Base-by-base conservation (phyloP, 805 yeast species). In the Priceomyces haplophilus region DNA sequence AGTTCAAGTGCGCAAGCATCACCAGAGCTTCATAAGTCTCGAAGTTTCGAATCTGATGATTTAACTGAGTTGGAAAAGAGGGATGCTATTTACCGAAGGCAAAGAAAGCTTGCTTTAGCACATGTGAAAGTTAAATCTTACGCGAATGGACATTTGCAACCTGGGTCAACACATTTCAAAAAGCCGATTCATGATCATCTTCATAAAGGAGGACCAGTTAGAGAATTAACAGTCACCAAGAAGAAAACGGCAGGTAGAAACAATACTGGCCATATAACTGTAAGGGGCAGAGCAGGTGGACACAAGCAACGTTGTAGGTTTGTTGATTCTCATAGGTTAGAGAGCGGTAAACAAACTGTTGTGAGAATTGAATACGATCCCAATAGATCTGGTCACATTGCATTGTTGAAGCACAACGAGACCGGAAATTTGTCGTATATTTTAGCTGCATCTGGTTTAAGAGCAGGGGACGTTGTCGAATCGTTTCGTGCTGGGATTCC, bases 201-300 rank as follows among this genome's bases (percentile, higher is more conserved):
- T 48, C 85, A 86, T 77, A 85, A 83, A 58, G 97, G 97, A 7
- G 74, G 83, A 42, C 97, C 98, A 1, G 67, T 85, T 44, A 74
- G 75, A 59, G 80, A 82, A 35, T 74, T 93, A 58, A 91, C 99
- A 0, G 76, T 75, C 25, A 78, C 89, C 13, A 79, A 78, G 56
- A 78, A 80, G 44, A 77, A 79, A 43, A 80, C 82, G 37, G 85
- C 95, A 41, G 99, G 99, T 50, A 83, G 99, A 70, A 90, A 91
- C 64, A 74, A 85, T 64, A 72, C 85, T 3, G 99, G 99, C 52
- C 77, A 79, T 52, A 88, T 93, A 55, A 88, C 96, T 3, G 85
- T 88, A 37, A 80, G 99, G 61, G 97, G 93, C 64, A 81, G 95
- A 64, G 99, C 98, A 62, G 99, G 99, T 56, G 98, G 98, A 27